Conservation (phyloP, 2,329 filamentous ascomycete species). For the Fusarium sulawesiense region DNA sequence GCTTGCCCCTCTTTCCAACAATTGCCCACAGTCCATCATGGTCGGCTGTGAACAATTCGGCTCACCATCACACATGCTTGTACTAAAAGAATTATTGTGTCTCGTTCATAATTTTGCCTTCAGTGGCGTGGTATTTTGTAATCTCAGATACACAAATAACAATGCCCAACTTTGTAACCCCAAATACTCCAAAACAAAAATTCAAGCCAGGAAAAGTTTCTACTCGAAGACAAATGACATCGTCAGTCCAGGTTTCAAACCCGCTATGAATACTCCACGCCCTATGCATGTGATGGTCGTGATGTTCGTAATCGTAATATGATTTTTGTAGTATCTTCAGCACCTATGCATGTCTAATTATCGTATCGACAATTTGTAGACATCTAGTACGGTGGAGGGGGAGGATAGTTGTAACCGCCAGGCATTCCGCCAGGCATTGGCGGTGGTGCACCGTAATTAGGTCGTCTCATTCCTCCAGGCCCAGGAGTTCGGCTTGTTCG, state of each 20-base stretch:
- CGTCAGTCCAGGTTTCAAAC: conserved; percentile 43
- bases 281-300: conserved; percentile 46
- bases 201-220: conserved; percentile 34
- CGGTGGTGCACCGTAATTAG: conserved; percentile 37
- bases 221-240: conserved; percentile 39
- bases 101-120: conserved; percentile 38
- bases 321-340: conserved; percentile 28
- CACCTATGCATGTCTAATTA: conserved; percentile 26
- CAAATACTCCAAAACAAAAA: conserved; percentile 45
- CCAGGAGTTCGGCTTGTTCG: conserved; percentile 44
- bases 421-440: conserved; percentile 36
- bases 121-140: conserved; percentile 44
- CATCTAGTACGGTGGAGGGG: conserved; percentile 29
- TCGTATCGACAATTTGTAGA: conserved; percentile 12
- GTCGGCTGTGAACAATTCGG: neutral
- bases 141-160: conserved; percentile 36
- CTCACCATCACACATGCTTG: neutral
- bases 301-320: conserved; percentile 47
- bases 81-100: conserved; percentile 1
- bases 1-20: conserved; percentile 32
- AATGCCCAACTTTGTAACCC: conserved; percentile 37
- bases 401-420: conserved; percentile 35
- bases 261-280: conserved; percentile 44
- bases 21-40: conserved; percentile 10
- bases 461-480: conserved; percentile 44